Percentiles rank a stretch among this genome's conserved stretches.
Conservation (phyloP, 108 stramenopile genomes). For the Mediolabrus comicus region DNA sequence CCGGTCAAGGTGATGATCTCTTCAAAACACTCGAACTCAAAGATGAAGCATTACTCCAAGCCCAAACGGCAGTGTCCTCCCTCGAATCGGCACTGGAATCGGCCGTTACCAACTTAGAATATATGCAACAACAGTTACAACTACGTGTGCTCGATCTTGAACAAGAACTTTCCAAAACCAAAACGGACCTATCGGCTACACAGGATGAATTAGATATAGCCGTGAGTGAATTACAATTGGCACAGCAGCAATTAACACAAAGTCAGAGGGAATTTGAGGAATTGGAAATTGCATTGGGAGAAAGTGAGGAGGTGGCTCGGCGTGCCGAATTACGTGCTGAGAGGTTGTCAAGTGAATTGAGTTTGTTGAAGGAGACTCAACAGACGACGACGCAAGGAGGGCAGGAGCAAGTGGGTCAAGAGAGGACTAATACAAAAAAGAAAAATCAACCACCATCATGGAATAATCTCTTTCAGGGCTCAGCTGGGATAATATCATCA, state of each 20-base stretch:
- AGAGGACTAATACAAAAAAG: neutral
- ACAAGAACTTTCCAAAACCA: slow-evolving; percentile 3
- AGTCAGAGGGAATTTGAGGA: neutral
- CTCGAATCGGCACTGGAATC: slow-evolving; percentile 36
- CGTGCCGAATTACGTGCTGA: neutral
- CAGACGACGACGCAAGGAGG: too few relatives aligned
- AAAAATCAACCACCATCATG: neutral
- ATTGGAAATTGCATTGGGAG: slow-evolving; percentile 11
- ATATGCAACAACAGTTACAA: slow-evolving; percentile 39
- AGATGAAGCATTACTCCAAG: slow-evolving; percentile 37
- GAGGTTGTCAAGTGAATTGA: neutral
- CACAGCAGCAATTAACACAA: slow-evolving; percentile 8
- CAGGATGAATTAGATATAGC: slow-evolving; percentile 10
- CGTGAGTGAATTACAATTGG: slow-evolving; percentile 1
- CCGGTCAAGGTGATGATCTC: slow-evolving; percentile 1
- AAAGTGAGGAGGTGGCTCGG: neutral
- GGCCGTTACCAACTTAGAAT: slow-evolving; percentile 30
- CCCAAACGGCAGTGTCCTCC: slow-evolving; percentile 33
- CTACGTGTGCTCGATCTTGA: slow-evolving; percentile 14
- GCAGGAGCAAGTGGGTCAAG: too few relatives aligned
- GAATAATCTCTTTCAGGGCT: slow-evolving; percentile 5
- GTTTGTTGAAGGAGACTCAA: neutral
- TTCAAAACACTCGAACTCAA: slow-evolving; percentile 29
- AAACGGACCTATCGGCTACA: neutral
- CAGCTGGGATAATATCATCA: slow-evolving; percentile 26